Evolutionary conservation across 306 rosid genomes (phyloP).

Genomic region (Erythrophleum fordii): DNA sequence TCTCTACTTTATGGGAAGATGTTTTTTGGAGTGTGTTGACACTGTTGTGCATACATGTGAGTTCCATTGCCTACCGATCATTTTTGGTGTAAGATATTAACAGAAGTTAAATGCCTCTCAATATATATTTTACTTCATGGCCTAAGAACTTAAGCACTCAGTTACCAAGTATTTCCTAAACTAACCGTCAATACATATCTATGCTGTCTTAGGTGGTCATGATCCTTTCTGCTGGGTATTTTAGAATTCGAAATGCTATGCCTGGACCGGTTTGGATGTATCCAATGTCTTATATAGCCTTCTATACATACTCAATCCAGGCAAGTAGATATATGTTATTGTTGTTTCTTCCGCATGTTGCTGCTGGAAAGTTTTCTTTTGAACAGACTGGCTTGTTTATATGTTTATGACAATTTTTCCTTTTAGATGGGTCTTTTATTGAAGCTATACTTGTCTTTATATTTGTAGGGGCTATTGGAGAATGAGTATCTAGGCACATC

Average conservation of each 20-base stretch:
- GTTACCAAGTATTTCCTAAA: not conserved
- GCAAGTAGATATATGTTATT: slow-evolving; percentile 48
- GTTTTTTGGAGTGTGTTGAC: slow-evolving; percentile 88
- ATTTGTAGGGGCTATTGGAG: slow-evolving; percentile 83
- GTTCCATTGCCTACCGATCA: slow-evolving; percentile 36
- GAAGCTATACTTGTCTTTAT: slow-evolving; percentile 20
- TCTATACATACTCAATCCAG: slow-evolving; percentile 93
- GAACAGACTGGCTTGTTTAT: not conserved
- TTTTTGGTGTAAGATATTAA: not conserved
- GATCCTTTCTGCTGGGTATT: slow-evolving; percentile 98
- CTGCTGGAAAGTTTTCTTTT: not conserved
- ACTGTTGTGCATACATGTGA: slow-evolving; percentile 77
- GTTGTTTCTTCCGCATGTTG: not conserved
- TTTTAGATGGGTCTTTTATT: not conserved
- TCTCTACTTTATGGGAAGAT: slow-evolving; percentile 74
- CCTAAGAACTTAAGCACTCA: not conserved
- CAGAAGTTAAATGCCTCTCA: not conserved
- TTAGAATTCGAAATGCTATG: slow-evolving; percentile 80
- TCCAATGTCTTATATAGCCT: slow-evolving; percentile 88
- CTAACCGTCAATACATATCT: slow-evolving; percentile 31
- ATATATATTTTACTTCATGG: not conserved
- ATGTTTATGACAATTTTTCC: not conserved
- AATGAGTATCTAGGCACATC: slow-evolving; percentile 87
- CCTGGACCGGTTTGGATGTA: slow-evolving; percentile 88
- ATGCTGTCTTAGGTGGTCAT: slow-evolving; percentile 74